A percentile compares a stretch with the other conserved stretches of the same genome.
phyloP scores from a whole-genome alignment of 306 rosid genomes.

The Ziziphus jujuba region DNA sequence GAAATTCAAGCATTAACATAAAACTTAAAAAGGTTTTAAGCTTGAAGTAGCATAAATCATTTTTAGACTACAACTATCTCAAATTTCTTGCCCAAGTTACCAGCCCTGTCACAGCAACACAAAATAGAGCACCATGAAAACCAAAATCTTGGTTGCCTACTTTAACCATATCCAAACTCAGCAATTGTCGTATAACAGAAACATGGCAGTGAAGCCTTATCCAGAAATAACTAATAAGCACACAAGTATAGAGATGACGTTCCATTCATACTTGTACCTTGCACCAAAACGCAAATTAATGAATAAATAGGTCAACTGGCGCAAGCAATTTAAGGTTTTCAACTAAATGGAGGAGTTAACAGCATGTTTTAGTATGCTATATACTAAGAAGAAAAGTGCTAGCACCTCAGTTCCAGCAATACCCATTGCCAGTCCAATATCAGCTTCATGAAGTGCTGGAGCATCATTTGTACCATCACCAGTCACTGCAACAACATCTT shows the following conservation, averaged over 20 bases:
- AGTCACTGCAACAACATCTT: slow-evolving; percentile 95
- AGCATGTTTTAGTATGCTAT: background rate
- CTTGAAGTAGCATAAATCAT: too few relatives aligned
- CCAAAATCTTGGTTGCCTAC: too few relatives aligned
- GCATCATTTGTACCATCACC: slow-evolving; percentile 99
- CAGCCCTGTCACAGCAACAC: too few relatives aligned
- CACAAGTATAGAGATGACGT: background rate
- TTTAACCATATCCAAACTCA: too few relatives aligned
- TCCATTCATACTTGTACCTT: background rate
- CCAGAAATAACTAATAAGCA: background rate
- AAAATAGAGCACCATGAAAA: too few relatives aligned
- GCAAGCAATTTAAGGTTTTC: background rate
- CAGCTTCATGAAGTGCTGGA: slow-evolving; percentile 99
- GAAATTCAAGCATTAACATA: too few relatives aligned
- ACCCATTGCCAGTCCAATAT: slow-evolving; percentile 99
- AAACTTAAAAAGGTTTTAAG: too few relatives aligned
- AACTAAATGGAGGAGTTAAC: background rate
- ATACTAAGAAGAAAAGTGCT: background rate
- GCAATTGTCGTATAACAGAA: too few relatives aligned
- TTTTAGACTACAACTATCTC: too few relatives aligned
- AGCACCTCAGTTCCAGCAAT: slow-evolving; percentile 96
- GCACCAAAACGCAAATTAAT: background rate
- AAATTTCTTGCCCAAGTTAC: too few relatives aligned
- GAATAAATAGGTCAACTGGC: background rate
- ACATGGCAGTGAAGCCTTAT: too few relatives aligned